Conservation (phyloP, 2,329 filamentous ascomycete species). For the Apiospora aurea region DNA sequence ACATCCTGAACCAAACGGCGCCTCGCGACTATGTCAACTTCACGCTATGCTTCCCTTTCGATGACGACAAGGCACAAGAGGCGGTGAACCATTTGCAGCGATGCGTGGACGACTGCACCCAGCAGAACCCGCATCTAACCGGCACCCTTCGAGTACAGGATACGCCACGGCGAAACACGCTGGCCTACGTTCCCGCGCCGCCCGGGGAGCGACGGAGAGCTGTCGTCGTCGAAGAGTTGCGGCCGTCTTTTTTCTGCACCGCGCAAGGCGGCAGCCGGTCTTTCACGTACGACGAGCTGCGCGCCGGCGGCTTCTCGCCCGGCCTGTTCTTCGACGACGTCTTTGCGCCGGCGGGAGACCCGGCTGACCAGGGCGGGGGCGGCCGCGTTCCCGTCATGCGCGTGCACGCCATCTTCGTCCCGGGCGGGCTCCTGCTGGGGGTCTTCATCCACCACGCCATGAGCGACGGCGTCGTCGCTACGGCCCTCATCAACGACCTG, state of each 20-base stretch:
- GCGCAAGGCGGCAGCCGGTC: neutral
- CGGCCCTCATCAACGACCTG: neutral
- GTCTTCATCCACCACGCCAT: neutral
- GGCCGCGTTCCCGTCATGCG: neutral
- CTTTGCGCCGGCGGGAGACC: neutral
- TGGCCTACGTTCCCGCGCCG: neutral
- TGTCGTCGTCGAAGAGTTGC: neutral
- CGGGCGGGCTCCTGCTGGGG: neutral
- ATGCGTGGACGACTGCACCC: neutral
- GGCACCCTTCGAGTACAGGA: neutral
- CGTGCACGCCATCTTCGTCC: neutral
- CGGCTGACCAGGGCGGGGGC: neutral
- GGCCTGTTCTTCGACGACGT: neutral
- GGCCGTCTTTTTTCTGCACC: neutral
- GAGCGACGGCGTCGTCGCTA: neutral
- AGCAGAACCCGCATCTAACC: constrained; percentile 18
- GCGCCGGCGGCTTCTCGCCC: neutral
- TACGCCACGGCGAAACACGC: neutral
- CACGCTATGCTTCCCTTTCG: neutral
- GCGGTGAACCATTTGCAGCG: neutral
- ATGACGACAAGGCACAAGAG: neutral
- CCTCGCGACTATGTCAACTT: constrained; percentile 10
- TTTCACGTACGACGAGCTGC: neutral
- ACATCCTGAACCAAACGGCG: neutral
- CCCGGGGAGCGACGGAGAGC: neutral